Conservation (phyloP, 2,329 filamentous ascomycete genomes). For the Diaporthe capsici region DNA sequence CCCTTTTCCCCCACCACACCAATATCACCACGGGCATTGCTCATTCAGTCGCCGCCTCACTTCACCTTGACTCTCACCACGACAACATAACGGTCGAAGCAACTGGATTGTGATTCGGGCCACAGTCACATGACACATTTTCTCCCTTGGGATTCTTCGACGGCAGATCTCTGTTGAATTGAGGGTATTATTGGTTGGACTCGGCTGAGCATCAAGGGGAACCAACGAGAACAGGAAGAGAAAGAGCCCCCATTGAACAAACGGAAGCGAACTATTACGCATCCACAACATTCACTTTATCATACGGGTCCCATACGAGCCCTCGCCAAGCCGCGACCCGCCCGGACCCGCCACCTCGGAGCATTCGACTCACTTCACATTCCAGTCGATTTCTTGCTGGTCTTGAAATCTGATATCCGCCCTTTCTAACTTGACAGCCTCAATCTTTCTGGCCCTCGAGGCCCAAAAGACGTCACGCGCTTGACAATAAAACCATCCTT, state of each 20-base stretch:
- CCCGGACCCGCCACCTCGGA: conserved; percentile 21
- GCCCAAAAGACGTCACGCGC: not conserved
- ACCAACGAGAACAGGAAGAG: conserved; percentile 3
- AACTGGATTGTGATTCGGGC: conserved; percentile 32
- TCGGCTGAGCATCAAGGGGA: conserved; percentile 24
- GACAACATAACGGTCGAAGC: conserved; percentile 6
- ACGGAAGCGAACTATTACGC: not conserved
- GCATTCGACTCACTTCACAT: conserved; percentile 26
- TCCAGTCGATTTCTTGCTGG: conserved; percentile 41
- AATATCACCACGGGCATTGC: conserved; percentile 2
- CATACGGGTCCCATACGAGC: conserved; percentile 5
- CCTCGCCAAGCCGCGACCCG: conserved; percentile 10
- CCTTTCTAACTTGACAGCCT: conserved; percentile 32
- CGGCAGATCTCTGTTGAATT: not conserved
- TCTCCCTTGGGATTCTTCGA: not conserved
- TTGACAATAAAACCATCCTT: not conserved
- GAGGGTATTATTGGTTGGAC: not conserved
- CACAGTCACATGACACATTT: conserved; percentile 6
- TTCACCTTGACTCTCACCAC: not conserved
- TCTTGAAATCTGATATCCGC: conserved; percentile 37
- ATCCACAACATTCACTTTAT: conserved; percentile 33
- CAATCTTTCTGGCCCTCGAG: conserved; percentile 19
- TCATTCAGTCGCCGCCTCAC: conserved; percentile 3
- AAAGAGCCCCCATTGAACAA: conserved; percentile 21
- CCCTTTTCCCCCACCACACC: conserved; percentile 13